Evolutionary conservation across 1,284 basidiomycete genomes (phyloP), one percentile per base, ranked within the genome.

Genomic region (Ceratobasidium sp.): DNA sequence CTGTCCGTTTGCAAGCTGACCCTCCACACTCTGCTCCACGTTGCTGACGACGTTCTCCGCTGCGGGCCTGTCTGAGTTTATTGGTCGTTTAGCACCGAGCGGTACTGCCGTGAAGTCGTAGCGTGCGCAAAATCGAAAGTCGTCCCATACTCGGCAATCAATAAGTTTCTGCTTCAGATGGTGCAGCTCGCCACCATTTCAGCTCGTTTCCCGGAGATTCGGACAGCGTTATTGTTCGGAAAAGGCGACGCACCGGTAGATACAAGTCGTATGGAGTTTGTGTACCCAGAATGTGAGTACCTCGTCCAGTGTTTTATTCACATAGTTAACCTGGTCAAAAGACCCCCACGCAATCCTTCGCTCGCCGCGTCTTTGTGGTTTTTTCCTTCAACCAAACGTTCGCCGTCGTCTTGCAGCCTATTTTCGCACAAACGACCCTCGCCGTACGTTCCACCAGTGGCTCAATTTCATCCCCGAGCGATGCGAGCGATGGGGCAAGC

Each of bases 51-150:
- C 61, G 85, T 86, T 37, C 70, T 81, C 54, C 74, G 64, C 0
- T 79, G 71, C 7, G 85, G 86, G 0, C 86, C 85, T 4, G 84
- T 85, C 0, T 87, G 86, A 86, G 80, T 80, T 11, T 85, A 84
- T 62, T 87, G 86, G 86, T 84, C 85, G 0, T 87, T 85, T 74
- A 81, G 83, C 0, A 87, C 82, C 79, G 82, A 83, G 70, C 78
- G 79, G 5, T 80, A 78, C 61, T 83, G 82, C 76, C 79, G 81
- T 2, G 57, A 61, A n/a, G 34, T 61, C n/a, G 40, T 19, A 2
- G 57, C 57, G 8, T 61, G 57, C 34, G 57, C 57, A 2, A 22
- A n/a, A 19, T 40, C 13, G 19, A 61, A 40, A 34, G 15, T 61
- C 25, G 57, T 61, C 2, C 57, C 34, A 11, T 40, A 40, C 4